Conservation (phyloP, 2,329 filamentous ascomycete species). For the Rutstroemia sydowiana region DNA sequence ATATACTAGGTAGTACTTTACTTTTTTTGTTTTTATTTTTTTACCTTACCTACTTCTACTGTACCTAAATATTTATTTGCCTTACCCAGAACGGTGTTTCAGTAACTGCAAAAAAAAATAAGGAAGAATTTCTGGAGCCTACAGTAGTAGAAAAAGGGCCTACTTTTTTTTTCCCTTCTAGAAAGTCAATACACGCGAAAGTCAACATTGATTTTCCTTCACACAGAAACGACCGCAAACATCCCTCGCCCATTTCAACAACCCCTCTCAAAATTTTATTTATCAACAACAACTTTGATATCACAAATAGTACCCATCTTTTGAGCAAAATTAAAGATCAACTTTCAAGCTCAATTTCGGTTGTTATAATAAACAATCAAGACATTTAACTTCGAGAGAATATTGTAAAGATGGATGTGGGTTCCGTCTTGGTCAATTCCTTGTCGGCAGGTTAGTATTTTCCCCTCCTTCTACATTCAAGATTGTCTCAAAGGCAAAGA, state of each 20-base stretch:
- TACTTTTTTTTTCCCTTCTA: too few relatives aligned
- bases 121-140: background rate
- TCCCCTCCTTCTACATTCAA: conserved; percentile 9
- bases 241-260: conserved; percentile 1
- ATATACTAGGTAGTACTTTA: too few relatives aligned
- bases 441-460: conserved; percentile 74
- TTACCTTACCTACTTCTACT: background rate
- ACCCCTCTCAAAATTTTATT: background rate
- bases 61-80: too few relatives aligned
- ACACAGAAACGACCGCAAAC: conserved; percentile 7
- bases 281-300: conserved; percentile 1
- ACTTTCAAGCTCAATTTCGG: background rate
- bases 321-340: background rate
- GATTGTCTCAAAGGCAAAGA: background rate
- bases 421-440: conserved; percentile 94
- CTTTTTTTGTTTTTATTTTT: too few relatives aligned
- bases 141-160: conserved; percentile 6
- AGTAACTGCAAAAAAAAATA: background rate
- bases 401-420: conserved; percentile 79
- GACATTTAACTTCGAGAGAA: background rate
- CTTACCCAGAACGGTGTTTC: too few relatives aligned
- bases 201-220: conserved; percentile 6
- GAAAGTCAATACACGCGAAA: conserved; percentile 6
- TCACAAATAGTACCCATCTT: background rate
- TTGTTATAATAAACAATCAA: background rate